A percentile compares a stretch with the other conserved stretches of the same genome.
Conservation (phyloP, 2,329 filamentous ascomycete genomes). For the Phyllosticta capitalensis region DNA sequence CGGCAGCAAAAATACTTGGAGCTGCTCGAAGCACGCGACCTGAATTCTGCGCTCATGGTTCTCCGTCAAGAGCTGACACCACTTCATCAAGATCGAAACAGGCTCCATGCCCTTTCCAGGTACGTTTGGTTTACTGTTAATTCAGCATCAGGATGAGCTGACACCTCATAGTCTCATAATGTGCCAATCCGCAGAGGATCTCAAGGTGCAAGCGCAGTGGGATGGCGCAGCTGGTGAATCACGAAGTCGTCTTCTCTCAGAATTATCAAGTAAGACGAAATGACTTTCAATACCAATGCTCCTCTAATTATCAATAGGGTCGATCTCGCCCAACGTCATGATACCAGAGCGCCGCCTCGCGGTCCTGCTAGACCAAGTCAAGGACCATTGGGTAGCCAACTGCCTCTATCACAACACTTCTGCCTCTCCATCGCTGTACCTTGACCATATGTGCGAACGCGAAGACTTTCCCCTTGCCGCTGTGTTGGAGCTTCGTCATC, state of each 20-base stretch:
- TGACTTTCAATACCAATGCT: background rate
- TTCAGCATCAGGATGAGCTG: slow-evolving; percentile 13
- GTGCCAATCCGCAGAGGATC: slow-evolving; percentile 68
- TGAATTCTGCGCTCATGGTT: slow-evolving; percentile 66
- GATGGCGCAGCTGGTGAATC: slow-evolving; percentile 71
- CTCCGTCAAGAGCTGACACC: slow-evolving; percentile 82
- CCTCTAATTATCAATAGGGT: slow-evolving; percentile 45
- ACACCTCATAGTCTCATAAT: slow-evolving; percentile 61
- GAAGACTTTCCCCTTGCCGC: slow-evolving; percentile 68
- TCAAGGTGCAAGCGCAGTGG: slow-evolving; percentile 72
- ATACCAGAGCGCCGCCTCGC: slow-evolving; percentile 85
- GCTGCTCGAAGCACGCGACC: slow-evolving; percentile 67
- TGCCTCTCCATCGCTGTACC: slow-evolving; percentile 72
- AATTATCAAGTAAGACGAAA: slow-evolving; percentile 63
- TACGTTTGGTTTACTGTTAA: slow-evolving; percentile 22
- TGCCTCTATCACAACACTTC: slow-evolving; percentile 86
- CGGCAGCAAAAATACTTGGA: slow-evolving; percentile 94
- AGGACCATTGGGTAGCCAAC: slow-evolving; percentile 68
- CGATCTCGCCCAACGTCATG: slow-evolving; percentile 93
- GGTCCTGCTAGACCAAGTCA: slow-evolving; percentile 70
- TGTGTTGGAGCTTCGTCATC: slow-evolving; percentile 59
- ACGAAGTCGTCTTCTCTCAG: slow-evolving; percentile 63
- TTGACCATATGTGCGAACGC: slow-evolving; percentile 75
- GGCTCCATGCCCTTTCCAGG: slow-evolving; percentile 74
- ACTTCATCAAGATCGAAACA: slow-evolving; percentile 65